Evolutionary conservation across 208 protist genomes (phyloP).

Genomic region (Trypanosoma vivax): DNA sequence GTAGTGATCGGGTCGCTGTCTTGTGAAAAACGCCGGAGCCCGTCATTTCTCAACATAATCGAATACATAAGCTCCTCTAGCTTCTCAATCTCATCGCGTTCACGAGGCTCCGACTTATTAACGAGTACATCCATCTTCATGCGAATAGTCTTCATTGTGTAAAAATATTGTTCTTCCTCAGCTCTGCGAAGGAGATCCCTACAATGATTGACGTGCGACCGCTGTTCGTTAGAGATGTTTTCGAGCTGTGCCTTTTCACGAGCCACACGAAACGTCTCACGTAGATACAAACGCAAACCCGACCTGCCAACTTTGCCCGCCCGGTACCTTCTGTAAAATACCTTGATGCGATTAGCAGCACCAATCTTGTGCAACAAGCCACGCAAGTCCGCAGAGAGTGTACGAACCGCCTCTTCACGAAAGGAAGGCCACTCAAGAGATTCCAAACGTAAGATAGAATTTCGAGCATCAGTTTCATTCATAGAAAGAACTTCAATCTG

Average conservation of each 20-base stretch:
- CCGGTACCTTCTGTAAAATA: slow-evolving; percentile 11
- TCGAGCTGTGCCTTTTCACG: slow-evolving; percentile 16
- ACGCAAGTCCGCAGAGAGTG: slow-evolving; percentile 4
- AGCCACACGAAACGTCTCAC: slow-evolving; percentile 8
- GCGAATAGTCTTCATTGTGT: slow-evolving; percentile 7
- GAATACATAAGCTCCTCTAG: slow-evolving; percentile 22
- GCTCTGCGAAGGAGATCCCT: slow-evolving; percentile 3
- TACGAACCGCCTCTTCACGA: slow-evolving; percentile 2
- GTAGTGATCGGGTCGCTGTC: slow-evolving; percentile 29
- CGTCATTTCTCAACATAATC: slow-evolving; percentile 19
- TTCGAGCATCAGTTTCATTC: slow-evolving; percentile 11
- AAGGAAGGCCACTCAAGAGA: slow-evolving; percentile 14
- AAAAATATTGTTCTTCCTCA: background rate
- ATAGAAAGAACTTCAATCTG: background rate
- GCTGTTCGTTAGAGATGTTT: background rate
- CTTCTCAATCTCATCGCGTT: slow-evolving; percentile 15
- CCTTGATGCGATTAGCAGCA: slow-evolving; percentile 14
- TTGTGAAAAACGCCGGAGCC: too few species aligned
- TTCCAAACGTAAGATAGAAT: slow-evolving; percentile 14
- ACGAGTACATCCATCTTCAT: slow-evolving; percentile 11
- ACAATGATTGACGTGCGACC: slow-evolving; percentile 7
- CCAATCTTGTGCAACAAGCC: background rate
- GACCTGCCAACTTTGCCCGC: slow-evolving; percentile 16
- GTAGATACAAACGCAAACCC: slow-evolving; percentile 14
- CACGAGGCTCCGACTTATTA: slow-evolving; percentile 22